A percentile compares a stretch with the other conserved stretches of the same genome.
Evolutionary conservation across 352 stramenopile genomes (phyloP).

Genomic region (Pythium sp.): DNA sequence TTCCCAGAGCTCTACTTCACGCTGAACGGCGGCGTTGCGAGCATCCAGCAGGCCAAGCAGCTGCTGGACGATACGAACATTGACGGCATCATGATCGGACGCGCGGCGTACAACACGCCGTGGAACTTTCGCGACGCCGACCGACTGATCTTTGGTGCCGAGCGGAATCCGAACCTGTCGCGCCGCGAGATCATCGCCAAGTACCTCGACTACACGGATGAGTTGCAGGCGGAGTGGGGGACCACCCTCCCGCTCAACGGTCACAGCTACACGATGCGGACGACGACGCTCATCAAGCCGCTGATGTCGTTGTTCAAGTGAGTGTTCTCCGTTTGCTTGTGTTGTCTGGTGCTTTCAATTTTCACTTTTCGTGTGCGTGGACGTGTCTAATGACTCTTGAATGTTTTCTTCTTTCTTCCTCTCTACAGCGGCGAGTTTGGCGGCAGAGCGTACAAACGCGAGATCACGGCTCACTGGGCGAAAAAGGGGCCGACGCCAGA

Average conservation of each 20-base stretch:
- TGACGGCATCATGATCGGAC: constrained; percentile 90
- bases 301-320: constrained; percentile 78
- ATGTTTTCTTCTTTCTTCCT: constrained; percentile 3
- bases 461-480: constrained; percentile 66
- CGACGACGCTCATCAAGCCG: constrained; percentile 76
- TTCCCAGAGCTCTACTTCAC: constrained; percentile 96
- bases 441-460: constrained; percentile 79
- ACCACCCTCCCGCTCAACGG: constrained; percentile 37
- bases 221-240: constrained; percentile 74
- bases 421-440: constrained; percentile 59
- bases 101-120: constrained; percentile 85
- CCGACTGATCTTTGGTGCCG: constrained; percentile 71
- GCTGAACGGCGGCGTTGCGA: constrained; percentile 97
- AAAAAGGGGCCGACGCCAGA: constrained; percentile 59
- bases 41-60: constrained; percentile 88
- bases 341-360: not conserved
- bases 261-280: constrained; percentile 72
- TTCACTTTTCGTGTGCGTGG: not conserved
- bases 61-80: constrained; percentile 80
- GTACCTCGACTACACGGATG: constrained; percentile 87
- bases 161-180: constrained; percentile 78
- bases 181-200: constrained; percentile 76
- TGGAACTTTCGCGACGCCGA: constrained; percentile 89
- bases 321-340: constrained; percentile 13
- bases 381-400: not conserved